A percentile compares a stretch with the other conserved stretches of the same genome.
Evolutionary conservation across 2,329 filamentous ascomycete genomes (phyloP).

Genomic region (Blumeriella jaapii): DNA sequence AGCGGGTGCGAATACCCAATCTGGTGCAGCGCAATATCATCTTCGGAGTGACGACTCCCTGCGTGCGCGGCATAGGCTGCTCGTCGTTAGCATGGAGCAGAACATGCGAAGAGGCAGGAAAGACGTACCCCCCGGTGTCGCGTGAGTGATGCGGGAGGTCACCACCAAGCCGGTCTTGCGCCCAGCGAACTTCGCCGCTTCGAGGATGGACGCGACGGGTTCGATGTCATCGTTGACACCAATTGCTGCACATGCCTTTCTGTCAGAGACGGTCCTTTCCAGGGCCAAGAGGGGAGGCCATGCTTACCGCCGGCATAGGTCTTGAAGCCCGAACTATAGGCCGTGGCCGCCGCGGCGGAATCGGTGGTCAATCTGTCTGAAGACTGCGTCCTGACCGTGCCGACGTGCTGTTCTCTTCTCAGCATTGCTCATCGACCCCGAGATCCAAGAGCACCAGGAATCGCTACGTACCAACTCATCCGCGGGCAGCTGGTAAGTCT

Average conservation of each 20-base stretch:
- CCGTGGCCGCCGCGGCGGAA: slow-evolving; percentile 2
- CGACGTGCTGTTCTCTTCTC: not conserved
- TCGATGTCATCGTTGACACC: slow-evolving; percentile 1
- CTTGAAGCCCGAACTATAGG: slow-evolving; percentile 4
- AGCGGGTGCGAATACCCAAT: slow-evolving; percentile 3
- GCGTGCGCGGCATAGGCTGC: slow-evolving; percentile 4
- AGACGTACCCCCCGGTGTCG: slow-evolving; percentile 1
- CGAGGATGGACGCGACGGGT: slow-evolving; percentile 2
- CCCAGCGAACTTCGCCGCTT: slow-evolving; percentile 3
- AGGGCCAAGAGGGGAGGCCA: not conserved
- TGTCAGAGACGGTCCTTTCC: not conserved
- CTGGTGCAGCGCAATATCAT: slow-evolving; percentile 3
- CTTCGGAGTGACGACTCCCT: slow-evolving; percentile 4
- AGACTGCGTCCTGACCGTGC: slow-evolving; percentile 1
- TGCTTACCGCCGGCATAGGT: slow-evolving; percentile 3
- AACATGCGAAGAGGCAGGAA: not conserved
- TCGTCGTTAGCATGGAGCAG: not conserved
- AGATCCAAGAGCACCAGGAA: not conserved
- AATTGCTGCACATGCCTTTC: not conserved
- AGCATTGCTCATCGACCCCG: not conserved
- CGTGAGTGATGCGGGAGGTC: slow-evolving; percentile 4
- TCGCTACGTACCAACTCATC: slow-evolving; percentile 3
- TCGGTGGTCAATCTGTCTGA: slow-evolving; percentile 3
- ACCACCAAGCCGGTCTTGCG: slow-evolving; percentile 4
- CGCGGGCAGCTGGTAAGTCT: slow-evolving; percentile 4